phyloP scores from a whole-genome alignment of 257 asterid species.

The Mitragyna speciosa region DNA sequence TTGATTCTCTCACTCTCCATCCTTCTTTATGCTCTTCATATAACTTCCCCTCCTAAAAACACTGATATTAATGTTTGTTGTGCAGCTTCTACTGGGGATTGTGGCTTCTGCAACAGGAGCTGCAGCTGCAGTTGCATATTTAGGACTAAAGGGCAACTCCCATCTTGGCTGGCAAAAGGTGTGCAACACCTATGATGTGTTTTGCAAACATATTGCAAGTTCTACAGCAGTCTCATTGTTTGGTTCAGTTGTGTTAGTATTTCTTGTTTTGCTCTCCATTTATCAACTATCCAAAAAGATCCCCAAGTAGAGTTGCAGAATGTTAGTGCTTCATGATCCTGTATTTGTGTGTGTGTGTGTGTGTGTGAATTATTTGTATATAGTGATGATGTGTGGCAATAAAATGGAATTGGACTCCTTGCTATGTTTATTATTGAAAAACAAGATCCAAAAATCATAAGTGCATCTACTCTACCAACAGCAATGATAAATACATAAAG shows the following conservation, averaged over 20 bases:
- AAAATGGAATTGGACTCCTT: no score
- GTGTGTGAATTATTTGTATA: no score
- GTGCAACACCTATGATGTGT: constrained; percentile 46
- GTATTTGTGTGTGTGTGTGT: no score
- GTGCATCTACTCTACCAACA: no score
- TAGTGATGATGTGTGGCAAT: no score
- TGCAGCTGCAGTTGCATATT: constrained; percentile 74
- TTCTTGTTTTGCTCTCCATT: constrained; percentile 60
- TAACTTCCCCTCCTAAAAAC: no score
- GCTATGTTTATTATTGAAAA: no score
- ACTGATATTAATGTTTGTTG: not conserved
- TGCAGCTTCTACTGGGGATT: constrained; percentile 75
- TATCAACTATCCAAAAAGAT: constrained; percentile 61
- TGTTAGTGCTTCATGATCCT: no score
- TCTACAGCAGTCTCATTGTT: constrained; percentile 56
- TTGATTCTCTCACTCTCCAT: no score
- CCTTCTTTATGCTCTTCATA: not conserved
- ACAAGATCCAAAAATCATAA: no score
- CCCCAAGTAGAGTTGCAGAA: constrained; percentile 43
- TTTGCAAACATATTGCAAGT: constrained; percentile 65
- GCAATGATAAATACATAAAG: no score
- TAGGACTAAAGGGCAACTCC: constrained; percentile 60
- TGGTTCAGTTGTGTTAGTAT: constrained; percentile 43
- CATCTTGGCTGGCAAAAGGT: constrained; percentile 55
- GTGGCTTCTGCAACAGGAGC: constrained; percentile 76